Evolutionary conservation across 2,329 filamentous ascomycete species (phyloP).

Genomic region (Aspergillus japonicus): DNA sequence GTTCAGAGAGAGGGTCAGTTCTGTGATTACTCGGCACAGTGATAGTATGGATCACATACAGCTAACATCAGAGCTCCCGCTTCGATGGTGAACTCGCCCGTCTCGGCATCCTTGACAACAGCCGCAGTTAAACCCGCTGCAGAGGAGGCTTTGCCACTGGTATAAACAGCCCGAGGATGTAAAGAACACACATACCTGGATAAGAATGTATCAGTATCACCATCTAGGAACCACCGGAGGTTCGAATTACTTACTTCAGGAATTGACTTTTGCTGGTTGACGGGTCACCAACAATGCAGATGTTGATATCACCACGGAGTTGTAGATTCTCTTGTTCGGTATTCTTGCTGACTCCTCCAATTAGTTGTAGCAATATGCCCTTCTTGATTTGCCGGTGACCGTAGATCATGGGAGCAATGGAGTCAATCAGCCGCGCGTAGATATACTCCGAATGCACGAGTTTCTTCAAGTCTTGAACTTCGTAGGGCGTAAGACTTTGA

Average conservation of each 20-base stretch:
- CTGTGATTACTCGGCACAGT: conserved; percentile 7
- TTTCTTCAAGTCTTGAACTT: conserved; percentile 85
- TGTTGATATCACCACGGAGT: conserved; percentile 95
- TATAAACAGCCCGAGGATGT: conserved; percentile 94
- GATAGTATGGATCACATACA: conserved; percentile 36
- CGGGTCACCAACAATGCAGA: conserved; percentile 95
- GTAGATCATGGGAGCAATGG: conserved; percentile 94
- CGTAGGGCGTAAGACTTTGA: conserved; percentile 76
- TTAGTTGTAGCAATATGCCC: conserved; percentile 85
- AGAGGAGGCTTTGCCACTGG: conserved; percentile 94
- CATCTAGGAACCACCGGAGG: too few relatives aligned
- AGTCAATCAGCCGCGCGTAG: conserved; percentile 87
- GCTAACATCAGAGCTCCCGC: conserved; percentile 97
- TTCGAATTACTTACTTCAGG: conserved; percentile 62
- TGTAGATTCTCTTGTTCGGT: conserved; percentile 88
- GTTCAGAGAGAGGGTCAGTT: neutral
- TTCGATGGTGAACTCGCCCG: conserved; percentile 97
- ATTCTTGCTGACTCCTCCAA: conserved; percentile 91
- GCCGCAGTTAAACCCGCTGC: conserved; percentile 96
- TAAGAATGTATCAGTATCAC: neutral
- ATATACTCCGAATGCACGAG: conserved; percentile 97
- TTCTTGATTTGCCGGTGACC: conserved; percentile 98
- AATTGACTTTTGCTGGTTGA: conserved; percentile 98
- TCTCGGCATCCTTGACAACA: conserved; percentile 97
- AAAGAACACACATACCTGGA: conserved; percentile 84